phyloP scores from a whole-genome alignment of 768 basidiomycete genomes.

The Lentinula boryana region DNA sequence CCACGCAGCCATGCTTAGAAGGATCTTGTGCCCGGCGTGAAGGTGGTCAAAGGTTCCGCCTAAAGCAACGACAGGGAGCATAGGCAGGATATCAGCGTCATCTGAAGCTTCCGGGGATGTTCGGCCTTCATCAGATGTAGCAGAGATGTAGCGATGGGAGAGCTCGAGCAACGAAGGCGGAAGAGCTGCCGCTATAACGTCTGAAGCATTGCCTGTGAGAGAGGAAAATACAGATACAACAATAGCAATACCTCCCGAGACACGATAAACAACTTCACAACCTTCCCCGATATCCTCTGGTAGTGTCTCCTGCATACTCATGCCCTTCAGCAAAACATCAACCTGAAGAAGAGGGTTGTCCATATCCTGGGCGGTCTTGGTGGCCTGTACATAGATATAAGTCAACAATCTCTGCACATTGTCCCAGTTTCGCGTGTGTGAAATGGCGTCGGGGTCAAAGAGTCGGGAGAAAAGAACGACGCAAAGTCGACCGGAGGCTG shows the following conservation, averaged over 20 bases:
- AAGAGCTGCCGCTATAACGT: neutral
- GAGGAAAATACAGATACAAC: constrained; percentile 5
- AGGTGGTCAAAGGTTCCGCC: constrained; percentile 99
- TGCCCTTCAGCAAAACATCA: constrained; percentile 67
- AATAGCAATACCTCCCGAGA: constrained; percentile 37
- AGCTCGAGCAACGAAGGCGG: constrained; percentile 2
- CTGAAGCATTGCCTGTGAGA: neutral
- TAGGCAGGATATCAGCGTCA: constrained; percentile 14
- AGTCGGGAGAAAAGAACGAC: constrained; percentile 61
- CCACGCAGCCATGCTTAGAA: constrained; percentile 88
- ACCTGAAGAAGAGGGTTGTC: constrained; percentile 71
- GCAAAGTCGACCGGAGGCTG: constrained; percentile 44
- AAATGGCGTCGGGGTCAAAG: constrained; percentile 38
- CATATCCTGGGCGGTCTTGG: constrained; percentile 59
- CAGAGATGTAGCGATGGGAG: neutral
- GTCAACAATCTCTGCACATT: constrained; percentile 73
- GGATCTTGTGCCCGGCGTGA: constrained; percentile 95
- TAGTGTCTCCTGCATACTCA: constrained; percentile 31
- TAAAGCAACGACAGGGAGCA: constrained; percentile 72
- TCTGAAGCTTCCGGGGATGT: constrained; percentile 2
- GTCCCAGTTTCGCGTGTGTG: constrained; percentile 52
- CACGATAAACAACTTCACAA: constrained; percentile 41
- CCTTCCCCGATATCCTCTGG: constrained; percentile 35
- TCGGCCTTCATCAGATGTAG: neutral
- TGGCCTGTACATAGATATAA: constrained; percentile 82